phyloP scores from a whole-genome alignment of 176 grass and related monocot genomes.

The Carex scoparia region DNA sequence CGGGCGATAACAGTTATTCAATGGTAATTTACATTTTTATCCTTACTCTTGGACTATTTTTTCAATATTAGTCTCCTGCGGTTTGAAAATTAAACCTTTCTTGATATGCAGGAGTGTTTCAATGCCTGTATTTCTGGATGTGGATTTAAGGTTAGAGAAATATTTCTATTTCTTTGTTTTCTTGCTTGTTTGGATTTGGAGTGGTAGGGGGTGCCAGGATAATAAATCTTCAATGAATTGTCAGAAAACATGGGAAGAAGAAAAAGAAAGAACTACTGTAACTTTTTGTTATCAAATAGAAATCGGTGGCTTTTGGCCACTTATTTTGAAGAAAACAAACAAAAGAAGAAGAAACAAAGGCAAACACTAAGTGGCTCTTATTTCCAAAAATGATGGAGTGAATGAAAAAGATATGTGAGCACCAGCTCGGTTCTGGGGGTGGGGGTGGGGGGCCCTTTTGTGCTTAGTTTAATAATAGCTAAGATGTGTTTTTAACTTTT shows the following conservation, averaged over 20 bases:
- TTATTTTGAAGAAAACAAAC: neutral
- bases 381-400: neutral
- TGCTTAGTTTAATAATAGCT: neutral
- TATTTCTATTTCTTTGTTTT: neutral
- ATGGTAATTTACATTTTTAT: conserved; percentile 31
- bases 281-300: neutral
- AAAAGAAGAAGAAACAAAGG: neutral
- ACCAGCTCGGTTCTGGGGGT: neutral
- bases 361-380: neutral
- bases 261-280: neutral
- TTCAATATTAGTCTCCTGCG: neutral
- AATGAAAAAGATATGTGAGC: neutral
- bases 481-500: neutral
- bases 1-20: conserved; percentile 78
- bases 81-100: conserved; percentile 6
- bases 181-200: neutral
- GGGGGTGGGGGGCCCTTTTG: too few species aligned
- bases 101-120: conserved; percentile 63
- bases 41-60: neutral
- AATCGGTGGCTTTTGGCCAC: neutral
- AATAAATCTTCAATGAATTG: neutral
- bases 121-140: conserved; percentile 91
- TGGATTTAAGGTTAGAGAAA: conserved; percentile 67
- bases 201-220: neutral
- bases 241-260: neutral